Evolutionary conservation across 345 rosid genomes (phyloP), one percentile per base, ranked within the genome.

Genomic region (Psidium friedrichsthalianum): DNA sequence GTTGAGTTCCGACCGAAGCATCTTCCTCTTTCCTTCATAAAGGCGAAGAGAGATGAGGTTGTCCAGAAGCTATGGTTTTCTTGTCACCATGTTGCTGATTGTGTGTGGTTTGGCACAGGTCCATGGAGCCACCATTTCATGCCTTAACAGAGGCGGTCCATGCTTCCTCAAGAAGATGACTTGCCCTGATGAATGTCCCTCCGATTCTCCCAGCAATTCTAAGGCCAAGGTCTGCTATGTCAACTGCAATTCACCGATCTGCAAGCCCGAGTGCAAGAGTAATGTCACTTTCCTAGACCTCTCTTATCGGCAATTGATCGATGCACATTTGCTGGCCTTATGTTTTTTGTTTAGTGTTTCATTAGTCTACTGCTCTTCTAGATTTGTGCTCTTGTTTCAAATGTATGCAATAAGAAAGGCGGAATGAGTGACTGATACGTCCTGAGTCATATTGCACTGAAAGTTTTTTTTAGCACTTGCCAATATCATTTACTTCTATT

Each of bases 161-260:
- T 91, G 93, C 86, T 61, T 58, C 64, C 56, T 32, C n/a, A 55
- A 76, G 86, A 5, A 14, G n/a, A 80, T 83, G 58, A 16, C 42
- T 51, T 90, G 92, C 85, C 94, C 94, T 6, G 8, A 10, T 1
- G 84, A 92, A 84, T 92, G 93, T 83, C 92, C 90, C 7, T 18
- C 82, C 51, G 81, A 24, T 52, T 24, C 76, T 9, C 76, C 90
- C 36, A 5, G 21, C 2, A 29, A 84, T 47, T 40, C 56, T 14
- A 49, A 29, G 53, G 44, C 51, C 51, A 84, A 84, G 51, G 74
- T 84, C 76, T 84, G 85, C 51, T 27, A 24, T 29, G 40, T 84
- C 55, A 61, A 59, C 80, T 58, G 85, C 80, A 25, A 56, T 36
- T 42, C 80, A 2, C 85, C 85, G 5, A 47, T 59, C 85, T 59